A percentile compares a stretch with the other conserved stretches of the same genome.
These are phyloP conservation scores for Lineolata rhizophorae DNA, from an alignment of 495 filamentous ascomycete genomes.

Conservation along the genomic window DNA sequence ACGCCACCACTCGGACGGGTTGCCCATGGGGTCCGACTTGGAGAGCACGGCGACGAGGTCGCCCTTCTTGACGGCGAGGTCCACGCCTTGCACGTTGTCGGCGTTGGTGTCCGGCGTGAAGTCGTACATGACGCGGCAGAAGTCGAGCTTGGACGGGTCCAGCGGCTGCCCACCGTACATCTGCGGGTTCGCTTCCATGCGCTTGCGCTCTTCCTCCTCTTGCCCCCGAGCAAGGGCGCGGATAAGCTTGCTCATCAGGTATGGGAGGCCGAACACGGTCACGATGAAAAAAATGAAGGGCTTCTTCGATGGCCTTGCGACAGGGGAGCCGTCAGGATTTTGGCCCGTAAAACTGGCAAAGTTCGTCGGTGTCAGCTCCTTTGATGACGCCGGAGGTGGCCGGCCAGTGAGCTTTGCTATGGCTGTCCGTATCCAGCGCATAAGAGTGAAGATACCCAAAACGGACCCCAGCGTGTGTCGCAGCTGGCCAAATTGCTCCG, in stretches of 20 bases:
- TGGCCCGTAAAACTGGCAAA: constrained; percentile 76
- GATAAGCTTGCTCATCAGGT: constrained; percentile 89
- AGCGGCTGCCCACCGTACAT: constrained; percentile 22
- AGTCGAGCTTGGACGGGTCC: constrained; percentile 78
- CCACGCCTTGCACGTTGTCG: constrained; percentile 36
- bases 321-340: constrained; percentile 29
- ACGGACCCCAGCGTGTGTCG: constrained; percentile 89
- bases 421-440: constrained; percentile 80
- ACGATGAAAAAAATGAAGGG: constrained; percentile 90
- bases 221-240: constrained; percentile 59
- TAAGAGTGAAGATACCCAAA: constrained; percentile 82
- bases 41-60: constrained; percentile 87
- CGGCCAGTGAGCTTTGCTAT: constrained; percentile 89
- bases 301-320: constrained; percentile 63
- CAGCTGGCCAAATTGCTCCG: constrained; percentile 87
- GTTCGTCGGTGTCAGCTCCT: constrained; percentile 63
- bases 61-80: constrained; percentile 82
- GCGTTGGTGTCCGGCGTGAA: constrained; percentile 49
- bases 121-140: constrained; percentile 85
- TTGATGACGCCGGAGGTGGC: constrained; percentile 68
- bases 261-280: constrained; percentile 84
- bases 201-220: constrained; percentile 51
- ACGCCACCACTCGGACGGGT: constrained; percentile 90
- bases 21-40: constrained; percentile 81
- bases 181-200: constrained; percentile 26